Conservation (phyloP, 78 protist genomes). For the Dictyostelium intermedium region DNA sequence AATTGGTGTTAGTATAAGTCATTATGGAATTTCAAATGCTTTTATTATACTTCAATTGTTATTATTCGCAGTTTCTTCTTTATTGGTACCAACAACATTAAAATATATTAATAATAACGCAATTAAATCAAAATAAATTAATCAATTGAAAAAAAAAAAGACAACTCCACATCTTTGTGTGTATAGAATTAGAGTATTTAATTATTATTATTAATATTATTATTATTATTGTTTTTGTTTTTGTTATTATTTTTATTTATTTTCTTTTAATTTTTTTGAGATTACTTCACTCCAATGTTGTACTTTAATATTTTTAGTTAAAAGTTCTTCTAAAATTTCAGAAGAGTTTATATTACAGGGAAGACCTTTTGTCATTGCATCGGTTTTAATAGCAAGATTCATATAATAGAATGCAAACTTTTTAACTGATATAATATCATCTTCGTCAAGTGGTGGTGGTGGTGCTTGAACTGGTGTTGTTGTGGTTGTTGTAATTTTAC, state of each 20-base stretch:
- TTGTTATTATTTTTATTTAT: too few relatives aligned
- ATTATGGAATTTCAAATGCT: conserved; percentile 87
- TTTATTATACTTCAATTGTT: conserved; percentile 78
- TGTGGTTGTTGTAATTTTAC: neutral
- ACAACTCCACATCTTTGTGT: too few relatives aligned
- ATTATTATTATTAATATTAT: too few relatives aligned
- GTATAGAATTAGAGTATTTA: too few relatives aligned
- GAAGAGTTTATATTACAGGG: conserved; percentile 37
- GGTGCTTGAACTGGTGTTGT: neutral
- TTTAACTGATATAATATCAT: conserved; percentile 48
- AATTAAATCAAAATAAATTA: neutral
- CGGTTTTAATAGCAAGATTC: conserved; percentile 42
- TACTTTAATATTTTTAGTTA: conserved; percentile 7
- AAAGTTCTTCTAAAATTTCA: conserved; percentile 48
- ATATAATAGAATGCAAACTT: conserved; percentile 70
- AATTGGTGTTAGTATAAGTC: conserved; percentile 88
- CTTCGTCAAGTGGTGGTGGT: conserved; percentile 56
- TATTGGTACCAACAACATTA: conserved; percentile 37
- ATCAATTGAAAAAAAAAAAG: neutral
- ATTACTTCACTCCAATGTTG: conserved; percentile 32
- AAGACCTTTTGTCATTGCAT: conserved; percentile 30
- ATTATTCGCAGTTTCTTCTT: conserved; percentile 51
- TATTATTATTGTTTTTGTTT: too few relatives aligned
- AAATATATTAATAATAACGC: neutral
- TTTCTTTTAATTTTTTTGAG: conserved; percentile 19